phyloP scores from a whole-genome alignment of 106 monocot genomes.

The Cymbidium sinense region DNA sequence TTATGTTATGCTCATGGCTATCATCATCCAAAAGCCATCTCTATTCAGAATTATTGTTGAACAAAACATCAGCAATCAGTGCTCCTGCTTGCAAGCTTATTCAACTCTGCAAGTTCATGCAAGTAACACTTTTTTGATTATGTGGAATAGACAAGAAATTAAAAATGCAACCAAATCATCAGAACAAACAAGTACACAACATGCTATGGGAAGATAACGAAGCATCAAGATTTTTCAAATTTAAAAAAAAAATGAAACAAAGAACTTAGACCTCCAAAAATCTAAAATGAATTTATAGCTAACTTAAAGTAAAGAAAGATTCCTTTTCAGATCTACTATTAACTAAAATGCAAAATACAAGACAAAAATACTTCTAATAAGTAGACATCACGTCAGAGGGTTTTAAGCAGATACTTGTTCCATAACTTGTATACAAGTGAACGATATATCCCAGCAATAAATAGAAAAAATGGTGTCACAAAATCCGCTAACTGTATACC shows the following conservation, averaged over 20 bases:
- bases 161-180: neutral
- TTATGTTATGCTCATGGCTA: neutral
- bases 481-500: slow-evolving; percentile 72
- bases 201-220: neutral
- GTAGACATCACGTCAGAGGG: neutral
- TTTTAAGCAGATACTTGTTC: neutral
- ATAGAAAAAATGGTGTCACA: slow-evolving; percentile 92
- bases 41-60: neutral
- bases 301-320: neutral
- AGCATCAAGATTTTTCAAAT: neutral
- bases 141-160: neutral
- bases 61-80: neutral
- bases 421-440: slow-evolving; percentile 80
- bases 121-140: neutral
- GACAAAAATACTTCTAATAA: neutral
- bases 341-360: neutral
- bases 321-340: neutral
- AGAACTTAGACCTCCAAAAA: too few relatives aligned
- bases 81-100: neutral
- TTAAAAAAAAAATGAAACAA: neutral
- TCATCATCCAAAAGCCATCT: neutral
- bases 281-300: neutral
- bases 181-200: neutral
- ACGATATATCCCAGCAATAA: slow-evolving; percentile 74
- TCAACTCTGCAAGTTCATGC: neutral